Evolutionary conservation across 345 rosid genomes (phyloP).

Genomic region (Litchi chinensis): DNA sequence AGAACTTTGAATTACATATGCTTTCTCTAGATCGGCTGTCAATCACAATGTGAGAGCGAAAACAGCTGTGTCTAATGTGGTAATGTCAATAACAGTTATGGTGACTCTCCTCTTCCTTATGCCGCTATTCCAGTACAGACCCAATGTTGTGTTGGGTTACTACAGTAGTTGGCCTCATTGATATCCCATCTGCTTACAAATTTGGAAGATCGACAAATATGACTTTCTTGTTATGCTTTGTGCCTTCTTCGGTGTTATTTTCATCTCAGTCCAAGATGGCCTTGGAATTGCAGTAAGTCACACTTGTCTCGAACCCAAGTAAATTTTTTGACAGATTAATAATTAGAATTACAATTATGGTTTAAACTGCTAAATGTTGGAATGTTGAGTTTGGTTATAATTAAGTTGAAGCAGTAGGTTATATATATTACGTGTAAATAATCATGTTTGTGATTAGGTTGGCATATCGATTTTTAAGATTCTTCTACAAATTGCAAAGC

Average conservation of each 20-base stretch:
- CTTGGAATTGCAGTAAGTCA: conserved; percentile 84
- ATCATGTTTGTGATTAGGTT: conserved; percentile 41
- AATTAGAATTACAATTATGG: neutral
- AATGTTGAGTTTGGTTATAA: neutral
- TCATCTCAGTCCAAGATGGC: conserved; percentile 82
- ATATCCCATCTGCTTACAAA: conserved; percentile 70
- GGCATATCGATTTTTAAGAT: conserved; percentile 86
- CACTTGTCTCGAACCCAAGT: neutral
- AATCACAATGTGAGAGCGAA: conserved; percentile 92
- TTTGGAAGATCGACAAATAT: conserved; percentile 91
- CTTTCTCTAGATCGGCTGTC: conserved; percentile 95
- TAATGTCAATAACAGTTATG: conserved; percentile 95
- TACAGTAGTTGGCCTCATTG: conserved; percentile 92
- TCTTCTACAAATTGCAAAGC: conserved; percentile 80
- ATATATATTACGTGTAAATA: neutral
- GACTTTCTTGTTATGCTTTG: conserved; percentile 82
- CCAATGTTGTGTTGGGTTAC: conserved; percentile 85
- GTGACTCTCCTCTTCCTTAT: conserved; percentile 86
- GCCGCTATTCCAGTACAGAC: conserved; percentile 96
- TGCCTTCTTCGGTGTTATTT: conserved; percentile 83
- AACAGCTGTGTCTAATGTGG: conserved; percentile 86
- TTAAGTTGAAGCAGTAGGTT: neutral
- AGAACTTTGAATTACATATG: conserved; percentile 43
- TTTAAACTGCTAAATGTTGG: neutral
- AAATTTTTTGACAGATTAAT: neutral